These are phyloP conservation scores for Geosiphon pyriformis DNA, from an alignment of 192 early-diverging fungal genomes.

Conservation along the genomic window DNA sequence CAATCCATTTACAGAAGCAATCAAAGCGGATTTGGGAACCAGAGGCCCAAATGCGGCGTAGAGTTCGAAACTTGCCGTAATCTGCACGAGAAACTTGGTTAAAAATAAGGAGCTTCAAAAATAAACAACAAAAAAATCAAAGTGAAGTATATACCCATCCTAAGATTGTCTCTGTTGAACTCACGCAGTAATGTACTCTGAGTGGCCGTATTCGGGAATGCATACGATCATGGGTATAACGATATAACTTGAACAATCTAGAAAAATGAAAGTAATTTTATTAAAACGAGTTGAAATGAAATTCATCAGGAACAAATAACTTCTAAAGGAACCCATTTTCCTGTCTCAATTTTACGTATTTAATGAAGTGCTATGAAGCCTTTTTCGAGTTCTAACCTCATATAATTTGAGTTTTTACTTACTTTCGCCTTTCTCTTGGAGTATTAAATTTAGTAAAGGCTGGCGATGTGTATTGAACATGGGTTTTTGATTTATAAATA, in stretches of 20 bases:
- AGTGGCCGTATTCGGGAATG: slow-evolving; percentile 46
- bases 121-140: background rate
- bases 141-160: slow-evolving; percentile 50
- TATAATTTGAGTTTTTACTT: slow-evolving; percentile 15
- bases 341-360: too few relatives aligned
- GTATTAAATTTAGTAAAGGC: slow-evolving; percentile 52
- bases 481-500: slow-evolving; percentile 56
- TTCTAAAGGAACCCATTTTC: too few relatives aligned
- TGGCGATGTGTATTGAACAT: slow-evolving; percentile 65
- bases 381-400: slow-evolving; percentile 10
- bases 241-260: slow-evolving; percentile 55
- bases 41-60: slow-evolving; percentile 62
- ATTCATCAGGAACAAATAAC: too few relatives aligned
- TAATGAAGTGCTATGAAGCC: too few relatives aligned
- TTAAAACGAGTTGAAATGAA: slow-evolving; percentile 36
- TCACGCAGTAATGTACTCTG: slow-evolving; percentile 48
- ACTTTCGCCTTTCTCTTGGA: slow-evolving; percentile 46
- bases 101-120: background rate
- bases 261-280: slow-evolving; percentile 31
- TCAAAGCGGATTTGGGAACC: slow-evolving; percentile 58
- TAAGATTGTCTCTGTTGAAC: slow-evolving; percentile 49
- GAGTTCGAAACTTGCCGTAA: slow-evolving; percentile 61
- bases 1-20: slow-evolving; percentile 57
- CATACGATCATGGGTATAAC: slow-evolving; percentile 52
- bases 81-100: slow-evolving; percentile 31